phyloP scores from a whole-genome alignment of 306 rosid genomes.

The Nissolia schottii region DNA sequence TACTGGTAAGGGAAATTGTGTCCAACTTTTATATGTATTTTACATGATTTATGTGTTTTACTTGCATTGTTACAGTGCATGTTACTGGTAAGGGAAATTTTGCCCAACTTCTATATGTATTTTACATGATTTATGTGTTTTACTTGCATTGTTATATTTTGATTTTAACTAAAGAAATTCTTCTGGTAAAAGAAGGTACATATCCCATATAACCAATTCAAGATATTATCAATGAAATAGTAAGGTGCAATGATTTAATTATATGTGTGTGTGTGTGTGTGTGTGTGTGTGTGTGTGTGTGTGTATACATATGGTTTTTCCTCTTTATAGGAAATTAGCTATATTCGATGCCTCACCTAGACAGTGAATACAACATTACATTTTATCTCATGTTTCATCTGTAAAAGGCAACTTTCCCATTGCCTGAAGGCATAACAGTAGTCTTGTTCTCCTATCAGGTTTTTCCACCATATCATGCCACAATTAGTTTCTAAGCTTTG shows the following conservation, averaged over 20 bases:
- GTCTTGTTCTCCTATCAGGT: background rate
- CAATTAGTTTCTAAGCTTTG: background rate
- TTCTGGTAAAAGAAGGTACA: background rate
- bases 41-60: background rate
- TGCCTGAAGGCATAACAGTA: background rate
- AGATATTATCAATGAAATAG: background rate
- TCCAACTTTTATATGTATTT: background rate
- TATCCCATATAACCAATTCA: background rate
- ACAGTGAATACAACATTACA: background rate
- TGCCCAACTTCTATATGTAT: background rate
- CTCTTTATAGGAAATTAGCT: background rate
- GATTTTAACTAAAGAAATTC: background rate
- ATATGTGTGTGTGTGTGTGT: too few relatives aligned
- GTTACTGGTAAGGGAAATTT: constrained; percentile 66
- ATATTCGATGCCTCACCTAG: background rate
- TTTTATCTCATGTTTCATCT: background rate
- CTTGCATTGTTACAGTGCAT: constrained; percentile 31
- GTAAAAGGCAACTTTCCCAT: background rate
- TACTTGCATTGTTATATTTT: background rate
- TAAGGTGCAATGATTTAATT: background rate
- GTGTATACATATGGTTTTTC: too few relatives aligned
- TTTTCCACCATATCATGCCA: background rate
- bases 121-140: background rate
- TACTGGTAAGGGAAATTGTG: constrained; percentile 58
- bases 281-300: too few relatives aligned